These are phyloP conservation scores for Bipolaris sorokiniana DNA, from an alignment of 2,329 filamentous ascomycete genomes.

Conservation along the genomic window DNA sequence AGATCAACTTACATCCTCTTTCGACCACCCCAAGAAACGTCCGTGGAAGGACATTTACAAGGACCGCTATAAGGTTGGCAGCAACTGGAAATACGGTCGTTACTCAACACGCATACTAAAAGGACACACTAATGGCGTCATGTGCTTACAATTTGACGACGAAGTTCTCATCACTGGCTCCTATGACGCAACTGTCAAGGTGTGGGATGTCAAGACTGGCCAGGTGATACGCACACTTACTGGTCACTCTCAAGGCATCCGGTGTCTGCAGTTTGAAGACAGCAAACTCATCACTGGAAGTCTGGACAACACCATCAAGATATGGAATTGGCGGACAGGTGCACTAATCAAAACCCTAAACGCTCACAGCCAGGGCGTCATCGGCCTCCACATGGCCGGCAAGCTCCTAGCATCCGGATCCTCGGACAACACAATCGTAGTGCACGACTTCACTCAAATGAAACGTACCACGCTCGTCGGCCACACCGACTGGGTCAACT, in stretches of 20 bases:
- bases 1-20: conserved; percentile 54
- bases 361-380: conserved; percentile 80
- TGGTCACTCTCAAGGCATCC: conserved; percentile 83
- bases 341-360: conserved; percentile 81
- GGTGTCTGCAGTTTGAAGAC: conserved; percentile 91
- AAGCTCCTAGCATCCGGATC: conserved; percentile 87
- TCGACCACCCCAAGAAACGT: conserved; percentile 58
- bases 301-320: conserved; percentile 83
- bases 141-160: conserved; percentile 81
- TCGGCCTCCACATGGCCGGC: conserved; percentile 85
- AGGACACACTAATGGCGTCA: conserved; percentile 87
- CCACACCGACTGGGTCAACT: conserved; percentile 94
- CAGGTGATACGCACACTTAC: conserved; percentile 82
- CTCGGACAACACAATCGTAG: conserved; percentile 85
- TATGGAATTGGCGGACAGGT: conserved; percentile 97
- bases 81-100: conserved; percentile 95
- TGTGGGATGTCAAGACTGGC: conserved; percentile 92
- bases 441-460: conserved; percentile 90
- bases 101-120: conserved; percentile 84
- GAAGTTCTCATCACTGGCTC: conserved; percentile 91
- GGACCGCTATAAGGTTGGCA: conserved; percentile 92
- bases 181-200: conserved; percentile 92
- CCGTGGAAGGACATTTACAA: conserved; percentile 98
- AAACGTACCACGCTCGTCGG: conserved; percentile 80
- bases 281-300: conserved; percentile 89